phyloP scores from a whole-genome alignment of 2,329 filamentous ascomycete species.

The Scedosporium aurantiacum region DNA sequence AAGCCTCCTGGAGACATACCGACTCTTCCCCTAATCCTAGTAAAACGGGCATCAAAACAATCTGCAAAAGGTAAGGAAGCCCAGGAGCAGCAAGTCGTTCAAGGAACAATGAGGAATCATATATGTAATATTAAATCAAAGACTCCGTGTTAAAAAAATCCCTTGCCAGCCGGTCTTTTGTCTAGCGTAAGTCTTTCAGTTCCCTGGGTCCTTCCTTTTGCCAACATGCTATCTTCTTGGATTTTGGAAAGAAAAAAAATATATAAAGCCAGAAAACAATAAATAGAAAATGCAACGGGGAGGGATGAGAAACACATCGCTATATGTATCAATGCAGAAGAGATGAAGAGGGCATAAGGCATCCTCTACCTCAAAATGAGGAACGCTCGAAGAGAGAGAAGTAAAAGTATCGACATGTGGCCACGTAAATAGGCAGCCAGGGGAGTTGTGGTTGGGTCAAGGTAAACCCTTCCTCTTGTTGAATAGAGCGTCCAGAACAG shows the following conservation, averaged over 20 bases:
- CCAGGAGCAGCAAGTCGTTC: not conserved
- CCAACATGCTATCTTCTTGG: not conserved
- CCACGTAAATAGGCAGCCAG: not conserved
- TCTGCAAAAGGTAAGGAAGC: not conserved
- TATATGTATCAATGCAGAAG: not conserved
- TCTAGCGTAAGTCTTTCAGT: constrained; percentile 4
- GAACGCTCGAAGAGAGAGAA: not conserved
- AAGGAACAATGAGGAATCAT: not conserved
- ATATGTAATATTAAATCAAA: not conserved
- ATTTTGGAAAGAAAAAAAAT: not conserved
- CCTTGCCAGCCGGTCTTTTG: not conserved
- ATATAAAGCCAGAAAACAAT: not conserved
- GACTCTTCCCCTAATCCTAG: too few relatives aligned
- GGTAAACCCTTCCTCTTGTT: not conserved
- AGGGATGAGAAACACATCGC: not conserved
- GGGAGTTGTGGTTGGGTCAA: not conserved
- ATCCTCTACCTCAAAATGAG: not conserved
- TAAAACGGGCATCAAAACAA: too few relatives aligned
- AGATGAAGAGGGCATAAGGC: not conserved
- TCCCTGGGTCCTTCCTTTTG: not conserved
- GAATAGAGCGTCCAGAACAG: not conserved
- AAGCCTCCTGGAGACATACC: too few relatives aligned
- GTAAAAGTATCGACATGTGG: not conserved
- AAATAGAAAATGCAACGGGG: not conserved
- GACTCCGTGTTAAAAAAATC: not conserved